Evolutionary conservation across 192 early-diverging fungal species (phyloP), one percentile per base, ranked within the genome.

Genomic region (Mycoemilia scoparia): DNA sequence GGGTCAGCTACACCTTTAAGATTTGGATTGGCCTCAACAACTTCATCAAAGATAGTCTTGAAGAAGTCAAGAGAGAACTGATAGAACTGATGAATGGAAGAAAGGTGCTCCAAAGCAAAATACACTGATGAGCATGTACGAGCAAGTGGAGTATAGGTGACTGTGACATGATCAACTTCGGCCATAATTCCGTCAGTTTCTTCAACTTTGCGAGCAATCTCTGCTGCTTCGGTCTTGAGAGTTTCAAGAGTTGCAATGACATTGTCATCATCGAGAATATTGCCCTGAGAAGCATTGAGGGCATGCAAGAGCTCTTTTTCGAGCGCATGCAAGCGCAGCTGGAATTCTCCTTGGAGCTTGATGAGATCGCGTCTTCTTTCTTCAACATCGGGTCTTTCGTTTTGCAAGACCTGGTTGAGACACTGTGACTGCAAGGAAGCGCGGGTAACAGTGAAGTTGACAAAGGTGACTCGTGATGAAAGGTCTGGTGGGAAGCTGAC

Each of bases 41-140:
- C 76, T 35, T 51, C 70, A 43, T 81, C 60, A 67, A 99, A 97
- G 26, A 96, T 89, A 32, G 77, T 71, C 32, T 82, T 71, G 61
- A 97, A 96, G 57, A 89, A 97, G 49, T 82, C 84, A 19, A 96
- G 74, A 14, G 93, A 95, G 65, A 99, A 95, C 65, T 93, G 91
- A 59, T 99, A 99, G 60, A 95, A 97, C 48, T 82, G 75, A 43
- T 97, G 69, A 28, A 97, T 51, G 24, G 69, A 54, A 34, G 78
- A 66, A 24, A 99, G 64, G 41, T 92, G 89, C 42, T 99, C 96
- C 65, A 97, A 77, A n/a, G 76, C 71, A 64, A 97, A 99, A 69
- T 84, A 99, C 27, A 97, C 77, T 2, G 82, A 75, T 38, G 85
- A 79, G 63, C 87, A 90, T 7, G 83, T 67, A 31, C 81, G 71